Percentiles rank a stretch among this genome's conserved stretches.
phyloP scores from a whole-genome alignment of 208 protist genomes.

The Leishmania martiniquensis region DNA sequence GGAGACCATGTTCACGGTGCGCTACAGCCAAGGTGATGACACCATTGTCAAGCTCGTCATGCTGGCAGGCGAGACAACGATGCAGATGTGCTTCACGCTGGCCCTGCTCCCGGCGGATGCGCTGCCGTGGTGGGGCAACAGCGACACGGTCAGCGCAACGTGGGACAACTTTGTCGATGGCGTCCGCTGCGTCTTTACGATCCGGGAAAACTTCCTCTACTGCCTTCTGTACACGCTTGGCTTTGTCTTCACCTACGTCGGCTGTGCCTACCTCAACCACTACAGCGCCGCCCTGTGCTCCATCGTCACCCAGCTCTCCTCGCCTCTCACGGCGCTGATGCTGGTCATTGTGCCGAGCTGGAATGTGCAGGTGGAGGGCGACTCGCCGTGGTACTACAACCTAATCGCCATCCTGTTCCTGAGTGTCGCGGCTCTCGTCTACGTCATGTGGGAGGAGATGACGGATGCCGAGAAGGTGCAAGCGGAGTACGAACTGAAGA shows the following conservation, averaged over 20 bases:
- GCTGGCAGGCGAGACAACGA: conserved; percentile 61
- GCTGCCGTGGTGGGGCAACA: conserved; percentile 81
- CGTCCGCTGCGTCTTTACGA: conserved; percentile 62
- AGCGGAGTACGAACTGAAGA: conserved; percentile 65
- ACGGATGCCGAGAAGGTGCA: conserved; percentile 76
- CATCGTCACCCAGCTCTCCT: conserved; percentile 81
- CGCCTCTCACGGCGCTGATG: conserved; percentile 73
- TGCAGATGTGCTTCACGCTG: conserved; percentile 69
- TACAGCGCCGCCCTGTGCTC: conserved; percentile 84
- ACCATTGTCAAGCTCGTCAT: conserved; percentile 86
- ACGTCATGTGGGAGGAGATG: conserved; percentile 79
- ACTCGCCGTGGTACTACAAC: conserved; percentile 76
- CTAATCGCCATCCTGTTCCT: conserved; percentile 67
- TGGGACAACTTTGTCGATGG: conserved; percentile 77
- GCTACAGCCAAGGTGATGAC: conserved; percentile 71
- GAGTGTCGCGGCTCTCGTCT: conserved; percentile 59
- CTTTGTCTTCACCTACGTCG: conserved; percentile 81
- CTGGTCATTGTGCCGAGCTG: conserved; percentile 73
- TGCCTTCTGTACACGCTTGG: conserved; percentile 79
- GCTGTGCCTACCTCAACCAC: conserved; percentile 85
- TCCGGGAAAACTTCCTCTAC: conserved; percentile 63
- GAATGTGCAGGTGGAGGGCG: conserved; percentile 58
- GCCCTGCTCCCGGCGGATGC: conserved; percentile 75
- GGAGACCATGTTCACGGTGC: conserved; percentile 33
- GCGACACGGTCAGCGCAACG: conserved; percentile 45